phyloP scores from a whole-genome alignment of 176 grass and related monocot genomes.

The Lolium multiflorum region DNA sequence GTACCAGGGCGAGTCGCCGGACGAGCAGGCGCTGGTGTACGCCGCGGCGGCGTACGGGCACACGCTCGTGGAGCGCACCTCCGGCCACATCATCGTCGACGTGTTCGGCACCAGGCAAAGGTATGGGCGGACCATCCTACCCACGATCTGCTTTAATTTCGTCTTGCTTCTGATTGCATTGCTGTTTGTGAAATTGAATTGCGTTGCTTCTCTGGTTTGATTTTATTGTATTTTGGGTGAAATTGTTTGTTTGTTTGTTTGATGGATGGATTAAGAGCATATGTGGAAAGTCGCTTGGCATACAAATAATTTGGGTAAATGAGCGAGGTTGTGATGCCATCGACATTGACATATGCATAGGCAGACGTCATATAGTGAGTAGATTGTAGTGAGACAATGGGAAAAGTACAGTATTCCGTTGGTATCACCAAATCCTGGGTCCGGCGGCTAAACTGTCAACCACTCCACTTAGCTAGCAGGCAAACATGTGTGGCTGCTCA shows the following conservation, averaged over 20 bases:
- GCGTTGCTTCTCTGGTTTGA: not conserved
- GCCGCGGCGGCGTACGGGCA: constrained; percentile 86
- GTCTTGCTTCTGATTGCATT: not conserved
- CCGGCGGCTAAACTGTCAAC: constrained; percentile 22
- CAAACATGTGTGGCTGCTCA: too few species aligned
- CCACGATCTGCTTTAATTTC: not conserved
- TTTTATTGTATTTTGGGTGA: not conserved
- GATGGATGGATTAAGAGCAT: not conserved
- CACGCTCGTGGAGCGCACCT: constrained; percentile 80
- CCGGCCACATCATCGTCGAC: constrained; percentile 82
- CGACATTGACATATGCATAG: not conserved
- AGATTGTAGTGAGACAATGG: not conserved
- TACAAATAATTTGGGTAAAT: not conserved
- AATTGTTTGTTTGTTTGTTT: not conserved
- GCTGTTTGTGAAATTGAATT: not conserved
- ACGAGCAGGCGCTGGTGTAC: constrained; percentile 94
- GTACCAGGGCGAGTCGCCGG: constrained; percentile 95
- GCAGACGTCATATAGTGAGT: not conserved
- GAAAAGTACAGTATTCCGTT: not conserved
- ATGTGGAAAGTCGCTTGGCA: not conserved
- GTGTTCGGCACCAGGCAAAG: constrained; percentile 77
- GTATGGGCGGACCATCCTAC: constrained; percentile 29
- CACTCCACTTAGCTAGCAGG: too few species aligned
- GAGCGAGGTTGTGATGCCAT: not conserved
- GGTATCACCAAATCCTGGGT: constrained; percentile 36